Conservation (phyloP, 179 eudicot genomes). For the Patellifolia procumbens region DNA sequence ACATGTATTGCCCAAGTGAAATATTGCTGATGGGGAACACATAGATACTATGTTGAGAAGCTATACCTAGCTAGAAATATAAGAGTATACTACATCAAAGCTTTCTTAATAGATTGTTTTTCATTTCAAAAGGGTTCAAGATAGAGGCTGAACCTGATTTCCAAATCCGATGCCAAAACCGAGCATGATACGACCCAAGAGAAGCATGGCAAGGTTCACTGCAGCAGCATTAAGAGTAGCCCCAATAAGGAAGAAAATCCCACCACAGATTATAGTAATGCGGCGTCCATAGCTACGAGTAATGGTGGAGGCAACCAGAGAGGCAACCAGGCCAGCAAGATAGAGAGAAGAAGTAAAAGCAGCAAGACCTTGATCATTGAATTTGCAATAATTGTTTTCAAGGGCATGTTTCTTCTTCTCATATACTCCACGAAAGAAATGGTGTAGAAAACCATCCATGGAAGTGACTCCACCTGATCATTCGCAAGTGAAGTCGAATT, state of each 20-base stretch:
- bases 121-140: too few species aligned
- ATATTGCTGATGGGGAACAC: too few species aligned
- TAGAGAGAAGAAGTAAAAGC: slow-evolving; percentile 66
- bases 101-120: too few species aligned
- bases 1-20: too few species aligned
- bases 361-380: slow-evolving; percentile 54
- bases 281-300: slow-evolving; percentile 51
- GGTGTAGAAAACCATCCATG: slow-evolving; percentile 57
- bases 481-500: not conserved
- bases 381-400: slow-evolving; percentile 66
- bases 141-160: slow-evolving; percentile 55
- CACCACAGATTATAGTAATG: slow-evolving; percentile 47
- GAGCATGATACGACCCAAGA: slow-evolving; percentile 75
- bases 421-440: slow-evolving; percentile 48
- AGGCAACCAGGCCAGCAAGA: slow-evolving; percentile 53
- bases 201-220: slow-evolving; percentile 50
- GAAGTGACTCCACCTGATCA: slow-evolving; percentile 53
- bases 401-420: slow-evolving; percentile 49
- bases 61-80: too few species aligned
- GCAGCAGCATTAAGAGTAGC: slow-evolving; percentile 55
- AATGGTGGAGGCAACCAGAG: slow-evolving; percentile 47
- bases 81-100: too few species aligned
- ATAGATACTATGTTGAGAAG: too few species aligned
- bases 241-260: slow-evolving; percentile 49
- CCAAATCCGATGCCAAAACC: slow-evolving; percentile 98